These are phyloP conservation scores for Mesembryanthemum crystallinum DNA, from an alignment of 148 eudicot species.

Conservation along the genomic window DNA sequence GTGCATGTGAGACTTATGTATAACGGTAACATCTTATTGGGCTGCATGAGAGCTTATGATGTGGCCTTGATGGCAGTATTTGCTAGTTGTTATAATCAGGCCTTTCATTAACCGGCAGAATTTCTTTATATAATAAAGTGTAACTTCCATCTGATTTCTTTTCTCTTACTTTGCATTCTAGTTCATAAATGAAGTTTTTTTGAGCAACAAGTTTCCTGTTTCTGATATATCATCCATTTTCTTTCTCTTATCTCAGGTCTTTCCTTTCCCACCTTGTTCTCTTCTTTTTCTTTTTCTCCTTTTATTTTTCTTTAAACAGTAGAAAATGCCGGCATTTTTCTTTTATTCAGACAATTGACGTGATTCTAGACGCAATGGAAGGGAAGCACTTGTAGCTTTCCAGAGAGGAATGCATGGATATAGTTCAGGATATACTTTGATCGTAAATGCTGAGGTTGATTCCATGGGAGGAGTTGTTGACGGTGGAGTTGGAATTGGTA, in stretches of 20 bases:
- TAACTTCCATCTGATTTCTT: background rate
- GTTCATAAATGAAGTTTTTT: background rate
- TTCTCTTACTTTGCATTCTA: background rate
- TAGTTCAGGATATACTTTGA: constrained; percentile 51
- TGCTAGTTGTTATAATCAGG: background rate
- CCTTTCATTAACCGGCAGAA: background rate
- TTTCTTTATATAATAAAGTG: background rate
- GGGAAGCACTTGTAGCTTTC: constrained; percentile 40
- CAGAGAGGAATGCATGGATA: constrained; percentile 78
- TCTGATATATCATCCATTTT: background rate
- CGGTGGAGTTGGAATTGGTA: constrained; percentile 64
- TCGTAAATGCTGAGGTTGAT: constrained; percentile 92
- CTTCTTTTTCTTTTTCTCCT: background rate
- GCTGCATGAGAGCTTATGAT: background rate
- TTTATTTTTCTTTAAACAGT: background rate
- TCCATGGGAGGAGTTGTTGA: constrained; percentile 98
- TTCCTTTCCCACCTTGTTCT: background rate
- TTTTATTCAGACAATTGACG: constrained; percentile 24
- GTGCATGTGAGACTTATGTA: background rate
- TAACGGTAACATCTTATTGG: background rate
- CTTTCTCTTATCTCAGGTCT: background rate
- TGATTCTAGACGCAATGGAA: constrained; percentile 41
- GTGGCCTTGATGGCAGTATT: background rate
- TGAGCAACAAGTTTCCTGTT: background rate
- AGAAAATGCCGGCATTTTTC: constrained; percentile 2